Percentiles rank a stretch among this genome's conserved stretches.
These are phyloP conservation scores for Kentomonas sorsogonicus DNA, from an alignment of 208 protist genomes.

Conservation along the genomic window DNA sequence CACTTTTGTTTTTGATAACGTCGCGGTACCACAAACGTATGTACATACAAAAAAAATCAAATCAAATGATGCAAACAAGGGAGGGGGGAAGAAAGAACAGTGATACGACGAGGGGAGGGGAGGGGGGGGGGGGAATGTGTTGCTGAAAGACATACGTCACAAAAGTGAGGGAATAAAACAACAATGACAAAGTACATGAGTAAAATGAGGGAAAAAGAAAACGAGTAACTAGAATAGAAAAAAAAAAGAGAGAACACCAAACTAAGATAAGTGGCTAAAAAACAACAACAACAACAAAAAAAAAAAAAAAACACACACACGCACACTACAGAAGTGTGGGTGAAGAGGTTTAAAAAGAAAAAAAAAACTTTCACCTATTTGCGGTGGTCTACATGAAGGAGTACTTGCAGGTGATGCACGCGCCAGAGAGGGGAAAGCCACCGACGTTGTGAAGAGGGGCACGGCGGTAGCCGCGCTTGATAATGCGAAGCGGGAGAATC, in stretches of 20 bases:
- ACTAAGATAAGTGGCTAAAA: not conserved
- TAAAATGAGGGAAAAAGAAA: constrained; percentile 13
- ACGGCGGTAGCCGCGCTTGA: constrained; percentile 47
- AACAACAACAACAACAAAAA: not conserved
- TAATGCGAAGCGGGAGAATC: constrained; percentile 46
- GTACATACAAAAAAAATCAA: too few species aligned
- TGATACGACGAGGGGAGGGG: too few species aligned
- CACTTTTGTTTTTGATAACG: constrained; percentile 79
- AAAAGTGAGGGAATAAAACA: not conserved
- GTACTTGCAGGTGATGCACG: constrained; percentile 36
- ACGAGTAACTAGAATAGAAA: constrained; percentile 7
- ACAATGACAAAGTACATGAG: too few species aligned
- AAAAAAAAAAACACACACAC: constrained; percentile 1
- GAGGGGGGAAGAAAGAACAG: too few species aligned
- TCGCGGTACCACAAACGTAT: constrained; percentile 89
- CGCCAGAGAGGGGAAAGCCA: constrained; percentile 35
- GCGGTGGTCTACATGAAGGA: constrained; percentile 8
- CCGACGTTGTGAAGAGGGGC: constrained; percentile 41
- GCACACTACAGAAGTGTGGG: not conserved
- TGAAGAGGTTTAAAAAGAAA: constrained; percentile 6
- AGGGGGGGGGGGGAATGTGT: constrained; percentile 11
- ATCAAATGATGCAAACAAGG: too few species aligned
- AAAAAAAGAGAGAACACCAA: too few species aligned
- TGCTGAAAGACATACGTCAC: not conserved
- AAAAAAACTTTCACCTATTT: not conserved